Percentiles rank a stretch among this genome's conserved stretches.
These are phyloP conservation scores for Hypoxylon fragiforme DNA, from an alignment of 495 filamentous ascomycete species.

Conservation along the genomic window DNA sequence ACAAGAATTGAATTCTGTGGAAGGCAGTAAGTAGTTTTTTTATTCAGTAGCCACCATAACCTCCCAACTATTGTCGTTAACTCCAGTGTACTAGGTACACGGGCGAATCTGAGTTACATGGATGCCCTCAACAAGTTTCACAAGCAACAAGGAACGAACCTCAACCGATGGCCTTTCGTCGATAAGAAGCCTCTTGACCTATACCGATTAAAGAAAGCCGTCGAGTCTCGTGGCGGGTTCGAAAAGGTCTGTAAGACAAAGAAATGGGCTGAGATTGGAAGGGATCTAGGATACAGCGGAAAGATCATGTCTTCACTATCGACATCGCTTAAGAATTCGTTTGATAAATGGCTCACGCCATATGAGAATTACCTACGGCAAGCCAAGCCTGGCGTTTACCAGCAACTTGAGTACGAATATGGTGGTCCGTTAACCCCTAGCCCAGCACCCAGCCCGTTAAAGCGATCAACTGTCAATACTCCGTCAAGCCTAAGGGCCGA, in stretches of 20 bases:
- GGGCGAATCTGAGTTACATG: conserved; percentile 93
- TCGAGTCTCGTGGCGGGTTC: conserved; percentile 91
- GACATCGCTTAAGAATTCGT: conserved; percentile 98
- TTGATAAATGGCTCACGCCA: conserved; percentile 91
- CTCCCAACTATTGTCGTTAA: conserved; percentile 11
- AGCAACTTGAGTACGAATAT: conserved; percentile 89
- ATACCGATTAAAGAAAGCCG: conserved; percentile 94
- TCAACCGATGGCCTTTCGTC: conserved; percentile 92
- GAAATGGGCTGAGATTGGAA: conserved; percentile 98
- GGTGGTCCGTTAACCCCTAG: conserved; percentile 93
- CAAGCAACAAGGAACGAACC: conserved; percentile 91
- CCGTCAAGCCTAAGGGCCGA: conserved; percentile 66
- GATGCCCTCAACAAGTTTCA: conserved; percentile 96
- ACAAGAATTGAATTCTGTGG: conserved; percentile 96
- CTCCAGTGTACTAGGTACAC: conserved; percentile 65
- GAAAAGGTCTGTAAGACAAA: conserved; percentile 95
- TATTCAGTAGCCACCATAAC: conserved; percentile 36
- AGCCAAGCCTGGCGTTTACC: conserved; percentile 95
- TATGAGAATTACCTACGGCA: conserved; percentile 94
- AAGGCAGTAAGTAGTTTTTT: conserved; percentile 78
- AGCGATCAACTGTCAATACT: conserved; percentile 71
- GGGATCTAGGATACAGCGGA: conserved; percentile 95
- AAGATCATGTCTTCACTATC: conserved; percentile 99
- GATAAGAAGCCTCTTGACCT: conserved; percentile 97
- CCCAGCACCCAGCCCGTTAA: conserved; percentile 83